Percentiles rank a stretch among this genome's conserved stretches.
Conservation (phyloP, 305 asterid species). For the Fraxinus dipetala region DNA sequence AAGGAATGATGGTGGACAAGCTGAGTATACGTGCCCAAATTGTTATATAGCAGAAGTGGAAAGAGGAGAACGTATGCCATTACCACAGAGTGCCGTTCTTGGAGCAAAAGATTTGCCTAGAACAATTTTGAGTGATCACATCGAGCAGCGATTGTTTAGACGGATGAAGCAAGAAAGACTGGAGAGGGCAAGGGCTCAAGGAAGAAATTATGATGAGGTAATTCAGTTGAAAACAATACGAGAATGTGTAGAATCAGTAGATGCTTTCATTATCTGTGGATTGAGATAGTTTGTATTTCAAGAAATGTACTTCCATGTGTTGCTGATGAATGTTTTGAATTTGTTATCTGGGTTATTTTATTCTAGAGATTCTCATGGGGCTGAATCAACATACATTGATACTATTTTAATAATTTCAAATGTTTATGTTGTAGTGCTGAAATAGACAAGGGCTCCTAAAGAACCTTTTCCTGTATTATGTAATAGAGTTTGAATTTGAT, state of each 20-base stretch:
- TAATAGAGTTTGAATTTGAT: neutral
- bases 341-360: neutral
- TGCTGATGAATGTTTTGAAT: slow-evolving; percentile 17
- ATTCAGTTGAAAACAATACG: slow-evolving; percentile 20
- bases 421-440: neutral
- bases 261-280: slow-evolving; percentile 21
- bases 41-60: slow-evolving; percentile 89
- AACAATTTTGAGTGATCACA: slow-evolving; percentile 86
- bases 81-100: slow-evolving; percentile 88
- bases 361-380: slow-evolving; percentile 7
- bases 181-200: slow-evolving; percentile 82
- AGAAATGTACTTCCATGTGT: slow-evolving; percentile 22
- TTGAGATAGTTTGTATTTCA: slow-evolving; percentile 1
- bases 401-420: neutral
- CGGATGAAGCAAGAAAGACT: slow-evolving; percentile 81
- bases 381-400: neutral
- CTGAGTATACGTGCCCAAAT: slow-evolving; percentile 98
- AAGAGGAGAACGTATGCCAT: slow-evolving; percentile 83
- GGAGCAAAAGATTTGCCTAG: slow-evolving; percentile 94
- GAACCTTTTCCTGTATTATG: neutral
- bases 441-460: neutral
- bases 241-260: neutral
- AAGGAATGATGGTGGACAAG: slow-evolving; percentile 97
- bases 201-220: slow-evolving; percentile 89
- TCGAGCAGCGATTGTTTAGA: slow-evolving; percentile 72